A percentile compares a stretch with the other conserved stretches of the same genome.
These are phyloP conservation scores for Psidium friedrichsthalianum DNA, from an alignment of 345 rosid species.

Conservation along the genomic window DNA sequence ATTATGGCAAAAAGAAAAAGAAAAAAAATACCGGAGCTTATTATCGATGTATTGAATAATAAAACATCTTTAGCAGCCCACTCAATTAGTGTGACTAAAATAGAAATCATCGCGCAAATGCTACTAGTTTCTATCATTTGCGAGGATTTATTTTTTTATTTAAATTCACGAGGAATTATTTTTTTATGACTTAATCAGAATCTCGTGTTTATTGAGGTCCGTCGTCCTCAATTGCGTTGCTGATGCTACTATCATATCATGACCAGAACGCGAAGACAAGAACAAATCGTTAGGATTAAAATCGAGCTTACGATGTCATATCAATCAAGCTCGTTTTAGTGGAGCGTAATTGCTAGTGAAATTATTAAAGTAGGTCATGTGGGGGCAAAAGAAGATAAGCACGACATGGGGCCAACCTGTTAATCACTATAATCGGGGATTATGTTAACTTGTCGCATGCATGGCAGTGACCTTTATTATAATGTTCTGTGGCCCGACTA, in stretches of 20 bases:
- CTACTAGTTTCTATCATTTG: neutral
- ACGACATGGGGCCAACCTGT: neutral
- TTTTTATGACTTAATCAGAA: neutral
- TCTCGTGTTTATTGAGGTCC: neutral
- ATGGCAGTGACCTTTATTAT: neutral
- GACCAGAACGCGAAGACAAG: neutral
- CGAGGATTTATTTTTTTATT: neutral
- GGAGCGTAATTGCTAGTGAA: neutral
- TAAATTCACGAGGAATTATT: too few species aligned
- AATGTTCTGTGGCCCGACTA: too few species aligned
- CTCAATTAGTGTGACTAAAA: neutral
- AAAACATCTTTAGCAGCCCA: neutral
- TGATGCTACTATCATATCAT: neutral
- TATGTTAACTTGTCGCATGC: neutral
- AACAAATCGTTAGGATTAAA: neutral
- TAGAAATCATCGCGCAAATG: neutral
- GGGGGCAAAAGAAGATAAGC: neutral
- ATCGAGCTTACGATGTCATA: neutral
- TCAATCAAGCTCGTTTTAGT: neutral
- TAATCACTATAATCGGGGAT: neutral
- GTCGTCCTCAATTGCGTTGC: neutral
- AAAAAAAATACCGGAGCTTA: neutral
- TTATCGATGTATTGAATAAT: neutral
- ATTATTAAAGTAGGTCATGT: neutral
- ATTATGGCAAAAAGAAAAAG: neutral